These are phyloP conservation scores for Phytophthora capsici DNA, from an alignment of 352 stramenopile species.

Conservation along the genomic window DNA sequence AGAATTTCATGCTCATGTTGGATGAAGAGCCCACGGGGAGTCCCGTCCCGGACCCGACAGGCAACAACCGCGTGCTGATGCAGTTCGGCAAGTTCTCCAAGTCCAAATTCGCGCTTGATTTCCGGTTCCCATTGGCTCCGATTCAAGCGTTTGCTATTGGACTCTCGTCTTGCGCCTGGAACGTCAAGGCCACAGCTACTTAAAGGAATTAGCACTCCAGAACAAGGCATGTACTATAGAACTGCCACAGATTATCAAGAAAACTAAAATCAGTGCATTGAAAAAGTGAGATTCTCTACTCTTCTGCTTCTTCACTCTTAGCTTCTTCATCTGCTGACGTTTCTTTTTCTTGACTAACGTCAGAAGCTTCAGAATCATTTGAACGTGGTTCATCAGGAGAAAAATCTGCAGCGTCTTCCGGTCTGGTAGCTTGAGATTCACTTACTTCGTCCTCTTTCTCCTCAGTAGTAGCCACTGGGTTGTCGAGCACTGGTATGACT, in stretches of 20 bases:
- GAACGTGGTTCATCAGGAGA: not conserved
- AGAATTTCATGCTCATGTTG: constrained; percentile 92
- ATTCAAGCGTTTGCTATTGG: constrained; percentile 90
- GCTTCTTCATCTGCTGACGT: not conserved
- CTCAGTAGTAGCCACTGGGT: constrained; percentile 28
- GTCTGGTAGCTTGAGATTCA: constrained; percentile 3
- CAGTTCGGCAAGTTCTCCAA: constrained; percentile 92
- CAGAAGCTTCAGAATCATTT: not conserved
- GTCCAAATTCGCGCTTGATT: constrained; percentile 89
- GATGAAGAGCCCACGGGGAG: constrained; percentile 61
- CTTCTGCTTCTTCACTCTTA: not conserved
- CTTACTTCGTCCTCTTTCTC: constrained; percentile 9
- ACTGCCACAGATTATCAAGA: constrained; percentile 7
- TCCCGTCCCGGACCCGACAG: constrained; percentile 38
- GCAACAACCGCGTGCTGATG: constrained; percentile 72
- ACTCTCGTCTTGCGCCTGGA: constrained; percentile 86
- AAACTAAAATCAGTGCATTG: constrained; percentile 3
- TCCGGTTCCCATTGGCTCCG: constrained; percentile 82
- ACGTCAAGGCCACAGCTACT: constrained; percentile 51
- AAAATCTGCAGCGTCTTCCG: constrained; percentile 4
- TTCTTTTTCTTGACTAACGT: not conserved
- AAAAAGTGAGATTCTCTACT: not conserved
- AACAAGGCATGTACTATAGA: constrained; percentile 21
- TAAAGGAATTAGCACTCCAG: constrained; percentile 1
- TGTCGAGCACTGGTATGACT: constrained; percentile 10